These are phyloP conservation scores for Calonectria hawksworthii DNA, from an alignment of 2,329 filamentous ascomycete species.

Conservation along the genomic window DNA sequence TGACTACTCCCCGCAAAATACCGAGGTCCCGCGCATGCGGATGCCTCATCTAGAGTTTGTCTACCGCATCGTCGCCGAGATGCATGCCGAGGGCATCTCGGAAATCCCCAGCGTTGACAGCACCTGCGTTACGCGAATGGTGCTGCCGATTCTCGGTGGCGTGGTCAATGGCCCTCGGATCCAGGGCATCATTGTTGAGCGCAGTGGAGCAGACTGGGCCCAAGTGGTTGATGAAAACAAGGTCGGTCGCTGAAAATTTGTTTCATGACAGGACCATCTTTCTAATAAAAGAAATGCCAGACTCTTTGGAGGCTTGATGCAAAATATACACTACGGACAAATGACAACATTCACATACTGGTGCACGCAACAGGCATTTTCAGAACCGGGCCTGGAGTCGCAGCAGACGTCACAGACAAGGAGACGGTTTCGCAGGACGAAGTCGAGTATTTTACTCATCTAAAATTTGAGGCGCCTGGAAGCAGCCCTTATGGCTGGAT, in stretches of 20 bases:
- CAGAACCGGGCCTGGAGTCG: constrained; percentile 30
- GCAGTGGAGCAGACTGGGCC: constrained; percentile 39
- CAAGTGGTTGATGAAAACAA: constrained; percentile 33
- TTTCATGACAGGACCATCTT: neutral
- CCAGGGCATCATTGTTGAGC: constrained; percentile 32
- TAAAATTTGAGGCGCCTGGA: constrained; percentile 35
- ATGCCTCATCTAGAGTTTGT: constrained; percentile 40
- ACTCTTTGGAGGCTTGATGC: constrained; percentile 30
- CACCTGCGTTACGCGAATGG: constrained; percentile 27
- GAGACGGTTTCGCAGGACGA: constrained; percentile 36
- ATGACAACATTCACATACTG: constrained; percentile 33
- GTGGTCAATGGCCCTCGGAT: constrained; percentile 32
- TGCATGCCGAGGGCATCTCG: constrained; percentile 32
- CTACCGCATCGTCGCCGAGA: constrained; percentile 40
- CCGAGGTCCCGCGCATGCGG: constrained; percentile 27
- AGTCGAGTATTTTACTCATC: constrained; percentile 39
- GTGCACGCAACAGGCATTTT: constrained; percentile 38
- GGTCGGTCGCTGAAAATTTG: neutral
- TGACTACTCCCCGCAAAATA: constrained; percentile 12
- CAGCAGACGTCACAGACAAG: neutral
- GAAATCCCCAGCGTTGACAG: constrained; percentile 29
- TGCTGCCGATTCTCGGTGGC: constrained; percentile 36
- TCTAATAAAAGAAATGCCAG: neutral
- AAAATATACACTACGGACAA: constrained; percentile 35
- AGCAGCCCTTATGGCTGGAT: constrained; percentile 33